Conservation (phyloP, 2,329 filamentous ascomycete genomes). For the Beauveria asiatica region DNA sequence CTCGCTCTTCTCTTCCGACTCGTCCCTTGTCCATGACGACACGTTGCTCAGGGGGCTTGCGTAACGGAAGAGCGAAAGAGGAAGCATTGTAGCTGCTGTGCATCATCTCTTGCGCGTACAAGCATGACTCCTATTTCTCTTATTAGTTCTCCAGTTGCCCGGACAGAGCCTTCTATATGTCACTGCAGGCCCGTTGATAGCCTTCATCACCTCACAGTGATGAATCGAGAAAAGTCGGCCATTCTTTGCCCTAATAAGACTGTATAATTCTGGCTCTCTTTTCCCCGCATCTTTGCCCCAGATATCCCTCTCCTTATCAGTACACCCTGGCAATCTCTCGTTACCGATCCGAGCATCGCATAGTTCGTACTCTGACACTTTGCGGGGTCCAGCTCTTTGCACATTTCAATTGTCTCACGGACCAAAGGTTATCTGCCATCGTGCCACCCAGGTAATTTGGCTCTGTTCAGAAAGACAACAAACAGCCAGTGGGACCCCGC, state of each 20-base stretch:
- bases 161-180: background rate
- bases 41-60: background rate
- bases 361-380: background rate
- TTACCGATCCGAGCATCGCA: background rate
- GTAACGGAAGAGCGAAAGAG: background rate
- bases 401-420: too few species aligned
- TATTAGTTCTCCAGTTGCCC: background rate
- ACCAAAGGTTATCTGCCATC: too few species aligned
- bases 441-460: too few species aligned
- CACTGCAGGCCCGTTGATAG: background rate
- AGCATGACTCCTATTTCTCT: background rate
- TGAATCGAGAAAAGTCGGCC: too few species aligned
- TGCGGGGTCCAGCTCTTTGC: background rate
- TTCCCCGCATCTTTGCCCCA: background rate
- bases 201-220: background rate
- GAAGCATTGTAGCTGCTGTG: background rate
- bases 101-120: background rate
- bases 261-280: background rate
- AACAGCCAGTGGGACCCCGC: too few species aligned
- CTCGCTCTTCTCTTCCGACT: background rate
- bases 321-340: background rate
- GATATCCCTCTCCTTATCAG: background rate
- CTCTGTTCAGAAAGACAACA: too few species aligned
- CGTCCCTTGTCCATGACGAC: constrained; percentile 2
- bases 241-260: too few species aligned